Percentiles rank a stretch among this genome's conserved stretches.
These are phyloP conservation scores for Colletotrichum destructivum DNA, from an alignment of 2,329 filamentous ascomycete species.

Conservation along the genomic window DNA sequence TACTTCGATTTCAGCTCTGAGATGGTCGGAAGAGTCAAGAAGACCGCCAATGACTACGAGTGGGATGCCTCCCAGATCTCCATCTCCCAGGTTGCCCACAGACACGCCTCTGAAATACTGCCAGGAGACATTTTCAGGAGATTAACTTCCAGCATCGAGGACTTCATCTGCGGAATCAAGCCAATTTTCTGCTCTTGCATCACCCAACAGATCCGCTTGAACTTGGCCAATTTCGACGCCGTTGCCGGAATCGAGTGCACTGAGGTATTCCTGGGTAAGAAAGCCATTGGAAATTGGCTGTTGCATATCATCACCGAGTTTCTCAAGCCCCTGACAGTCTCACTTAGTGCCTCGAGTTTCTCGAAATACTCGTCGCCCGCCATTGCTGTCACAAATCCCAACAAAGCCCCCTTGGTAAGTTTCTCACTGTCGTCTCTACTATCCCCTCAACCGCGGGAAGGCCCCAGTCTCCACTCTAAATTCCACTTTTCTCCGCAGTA, in stretches of 20 bases:
- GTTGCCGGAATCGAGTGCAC: slow-evolving; percentile 2
- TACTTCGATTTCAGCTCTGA: neutral
- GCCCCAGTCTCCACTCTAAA: no score
- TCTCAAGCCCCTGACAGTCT: neutral
- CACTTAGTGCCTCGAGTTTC: no score
- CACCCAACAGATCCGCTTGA: neutral
- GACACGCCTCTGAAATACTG: no score
- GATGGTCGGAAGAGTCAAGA: neutral
- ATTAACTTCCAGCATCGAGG: neutral
- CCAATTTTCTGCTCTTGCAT: neutral
- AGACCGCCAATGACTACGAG: neutral
- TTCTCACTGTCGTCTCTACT: neutral
- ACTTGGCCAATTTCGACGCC: neutral
- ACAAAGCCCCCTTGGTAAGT: neutral
- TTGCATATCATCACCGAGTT: neutral
- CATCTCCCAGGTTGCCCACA: neutral
- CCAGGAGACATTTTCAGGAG: no score
- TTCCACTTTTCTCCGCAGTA: no score
- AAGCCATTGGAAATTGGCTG: neutral
- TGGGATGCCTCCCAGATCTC: neutral
- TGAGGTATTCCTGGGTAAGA: neutral
- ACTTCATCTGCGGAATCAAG: neutral
- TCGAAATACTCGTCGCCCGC: no score
- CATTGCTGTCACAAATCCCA: no score
- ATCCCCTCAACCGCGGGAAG: no score